phyloP scores from a whole-genome alignment of 2,329 filamentous ascomycete species.

The Colletotrichum gloeosporioides region DNA sequence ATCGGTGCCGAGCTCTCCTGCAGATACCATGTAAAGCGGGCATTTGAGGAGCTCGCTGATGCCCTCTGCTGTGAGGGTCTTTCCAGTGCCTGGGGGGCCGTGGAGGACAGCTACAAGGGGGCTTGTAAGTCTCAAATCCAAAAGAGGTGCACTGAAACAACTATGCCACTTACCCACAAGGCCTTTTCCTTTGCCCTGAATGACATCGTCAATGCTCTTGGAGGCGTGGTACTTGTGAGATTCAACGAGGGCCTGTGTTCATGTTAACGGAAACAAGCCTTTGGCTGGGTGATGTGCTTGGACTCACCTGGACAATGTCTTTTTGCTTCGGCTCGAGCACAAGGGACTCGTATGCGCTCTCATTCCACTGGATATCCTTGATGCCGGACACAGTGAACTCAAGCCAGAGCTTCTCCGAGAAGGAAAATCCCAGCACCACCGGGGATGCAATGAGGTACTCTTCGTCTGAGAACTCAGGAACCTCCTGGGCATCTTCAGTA shows the following conservation, averaged over 20 bases:
- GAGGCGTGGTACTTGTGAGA: slow-evolving; percentile 84
- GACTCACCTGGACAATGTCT: slow-evolving; percentile 64
- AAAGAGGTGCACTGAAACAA: neutral
- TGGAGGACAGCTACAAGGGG: slow-evolving; percentile 68
- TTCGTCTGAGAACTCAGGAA: slow-evolving; percentile 74
- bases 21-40: slow-evolving; percentile 16
- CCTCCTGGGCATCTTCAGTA: slow-evolving; percentile 34
- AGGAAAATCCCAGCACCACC: slow-evolving; percentile 85
- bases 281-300: neutral
- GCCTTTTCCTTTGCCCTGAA: slow-evolving; percentile 85
- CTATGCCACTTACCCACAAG: slow-evolving; percentile 64
- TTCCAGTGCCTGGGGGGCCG: slow-evolving; percentile 85
- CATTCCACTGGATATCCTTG: slow-evolving; percentile 84
- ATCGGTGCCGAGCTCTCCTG: slow-evolving; percentile 57
- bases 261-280: neutral
- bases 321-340: slow-evolving; percentile 71
- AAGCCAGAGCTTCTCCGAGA: slow-evolving; percentile 88
- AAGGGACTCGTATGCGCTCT: slow-evolving; percentile 80
- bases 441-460: slow-evolving; percentile 85
- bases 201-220: slow-evolving; percentile 82
- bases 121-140: neutral
- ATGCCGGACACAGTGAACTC: slow-evolving; percentile 84
- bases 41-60: slow-evolving; percentile 17
- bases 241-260: slow-evolving; percentile 71
- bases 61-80: slow-evolving; percentile 15